These are phyloP conservation scores for Zygnema circumcarinatum DNA, from an alignment of 139 green algal species.

Conservation along the genomic window DNA sequence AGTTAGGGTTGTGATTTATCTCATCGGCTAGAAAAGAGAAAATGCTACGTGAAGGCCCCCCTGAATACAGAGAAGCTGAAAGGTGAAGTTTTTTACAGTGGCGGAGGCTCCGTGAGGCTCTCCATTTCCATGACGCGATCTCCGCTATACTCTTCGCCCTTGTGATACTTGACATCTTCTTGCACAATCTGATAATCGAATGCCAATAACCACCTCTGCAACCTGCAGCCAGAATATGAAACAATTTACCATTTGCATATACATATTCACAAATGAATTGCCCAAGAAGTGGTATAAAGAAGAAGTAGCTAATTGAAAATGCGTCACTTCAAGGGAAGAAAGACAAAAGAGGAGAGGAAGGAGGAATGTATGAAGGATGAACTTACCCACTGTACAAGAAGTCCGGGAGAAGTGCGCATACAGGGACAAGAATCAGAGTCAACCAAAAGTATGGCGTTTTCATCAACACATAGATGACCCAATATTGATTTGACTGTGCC, in stretches of 20 bases:
- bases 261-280: not conserved
- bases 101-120: not conserved
- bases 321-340: too few relatives aligned
- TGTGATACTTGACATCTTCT: conserved; percentile 48
- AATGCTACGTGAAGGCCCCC: too few relatives aligned
- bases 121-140: not conserved
- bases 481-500: conserved; percentile 61
- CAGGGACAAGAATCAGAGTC: conserved; percentile 44
- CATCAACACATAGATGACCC: conserved; percentile 60
- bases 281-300: too few relatives aligned
- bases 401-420: conserved; percentile 53
- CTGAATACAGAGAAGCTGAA: too few relatives aligned
- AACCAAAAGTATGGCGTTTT: conserved; percentile 59
- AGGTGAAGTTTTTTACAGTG: too few relatives aligned
- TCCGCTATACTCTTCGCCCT: not conserved
- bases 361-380: too few relatives aligned
- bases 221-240: not conserved
- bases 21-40: too few relatives aligned
- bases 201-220: conserved; percentile 51
- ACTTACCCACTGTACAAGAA: conserved; percentile 49
- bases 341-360: too few relatives aligned
- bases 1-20: too few relatives aligned
- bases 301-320: too few relatives aligned
- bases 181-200: conserved; percentile 58
- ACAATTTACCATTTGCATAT: not conserved